Percentiles rank a stretch among this genome's conserved stretches.
phyloP scores from a whole-genome alignment of 2,329 filamentous ascomycete species.

The Aspergillus melleus region DNA sequence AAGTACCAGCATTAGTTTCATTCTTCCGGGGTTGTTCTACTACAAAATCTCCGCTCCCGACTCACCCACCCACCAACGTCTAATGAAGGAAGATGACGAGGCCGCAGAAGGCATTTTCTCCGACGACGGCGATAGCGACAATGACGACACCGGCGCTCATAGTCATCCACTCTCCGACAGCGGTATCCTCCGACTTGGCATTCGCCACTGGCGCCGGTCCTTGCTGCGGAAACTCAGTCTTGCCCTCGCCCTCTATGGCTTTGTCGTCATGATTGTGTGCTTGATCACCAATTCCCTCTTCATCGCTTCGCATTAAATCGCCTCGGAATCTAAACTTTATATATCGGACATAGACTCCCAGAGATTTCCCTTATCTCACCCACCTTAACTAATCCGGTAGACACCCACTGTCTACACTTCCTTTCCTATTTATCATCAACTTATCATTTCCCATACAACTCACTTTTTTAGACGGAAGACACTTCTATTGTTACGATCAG shows the following conservation, averaged over 20 bases:
- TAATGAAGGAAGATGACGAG: slow-evolving; percentile 88
- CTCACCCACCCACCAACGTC: slow-evolving; percentile 77
- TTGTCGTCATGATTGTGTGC: slow-evolving; percentile 86
- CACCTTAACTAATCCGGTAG: not conserved
- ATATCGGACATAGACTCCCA: not conserved
- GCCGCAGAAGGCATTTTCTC: slow-evolving; percentile 56
- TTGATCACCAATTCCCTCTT: slow-evolving; percentile 84
- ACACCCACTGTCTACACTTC: not conserved
- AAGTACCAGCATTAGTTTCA: slow-evolving; percentile 94
- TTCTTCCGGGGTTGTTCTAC: slow-evolving; percentile 93
- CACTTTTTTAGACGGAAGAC: not conserved
- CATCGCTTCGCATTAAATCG: slow-evolving; percentile 59
- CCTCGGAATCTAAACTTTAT: not conserved
- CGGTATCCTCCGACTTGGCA: slow-evolving; percentile 61
- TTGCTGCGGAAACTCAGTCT: slow-evolving; percentile 72
- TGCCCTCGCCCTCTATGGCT: slow-evolving; percentile 76
- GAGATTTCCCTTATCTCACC: not conserved
- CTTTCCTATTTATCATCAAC: too few relatives aligned
- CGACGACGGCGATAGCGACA: slow-evolving; percentile 31
- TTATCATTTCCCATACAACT: not conserved
- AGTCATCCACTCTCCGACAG: slow-evolving; percentile 53
- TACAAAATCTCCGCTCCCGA: slow-evolving; percentile 96
- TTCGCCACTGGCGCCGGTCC: slow-evolving; percentile 62
- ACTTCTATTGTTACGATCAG: not conserved
- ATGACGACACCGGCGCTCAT: slow-evolving; percentile 38